A percentile compares a stretch with the other conserved stretches of the same genome.
phyloP scores from a whole-genome alignment of 495 filamentous ascomycete species.

The Aspergillus baeticus region DNA sequence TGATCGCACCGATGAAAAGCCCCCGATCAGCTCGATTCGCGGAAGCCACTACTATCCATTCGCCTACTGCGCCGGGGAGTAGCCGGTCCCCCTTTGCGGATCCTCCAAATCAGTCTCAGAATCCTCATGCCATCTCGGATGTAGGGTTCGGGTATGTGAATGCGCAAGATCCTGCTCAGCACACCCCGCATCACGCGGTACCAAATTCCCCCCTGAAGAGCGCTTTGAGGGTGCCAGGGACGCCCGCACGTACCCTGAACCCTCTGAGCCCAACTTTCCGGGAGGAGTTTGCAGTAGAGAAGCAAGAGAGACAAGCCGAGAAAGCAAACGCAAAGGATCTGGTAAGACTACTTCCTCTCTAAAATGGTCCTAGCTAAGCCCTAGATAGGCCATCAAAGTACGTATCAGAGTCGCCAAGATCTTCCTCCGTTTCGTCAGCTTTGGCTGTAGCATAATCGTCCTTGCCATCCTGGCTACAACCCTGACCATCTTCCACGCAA shows the following conservation, averaged over 20 bases:
- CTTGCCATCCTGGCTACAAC: constrained; percentile 81
- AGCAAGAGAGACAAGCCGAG: constrained; percentile 71
- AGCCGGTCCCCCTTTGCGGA: constrained; percentile 66
- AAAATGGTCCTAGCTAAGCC: neutral
- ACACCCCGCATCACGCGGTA: constrained; percentile 53
- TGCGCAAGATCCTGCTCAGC: constrained; percentile 51
- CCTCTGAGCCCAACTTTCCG: constrained; percentile 85
- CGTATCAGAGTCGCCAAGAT: constrained; percentile 93
- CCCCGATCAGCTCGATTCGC: constrained; percentile 85
- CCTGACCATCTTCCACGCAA: constrained; percentile 86
- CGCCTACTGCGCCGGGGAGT: constrained; percentile 66
- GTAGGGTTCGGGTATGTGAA: constrained; percentile 90
- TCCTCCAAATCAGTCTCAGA: constrained; percentile 46
- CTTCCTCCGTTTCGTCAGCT: constrained; percentile 88
- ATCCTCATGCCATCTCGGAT: constrained; percentile 65
- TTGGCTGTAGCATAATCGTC: constrained; percentile 94
- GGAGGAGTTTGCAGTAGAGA: constrained; percentile 81
- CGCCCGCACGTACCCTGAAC: constrained; percentile 61
- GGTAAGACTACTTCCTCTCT: constrained; percentile 52
- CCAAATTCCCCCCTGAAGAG: constrained; percentile 80
- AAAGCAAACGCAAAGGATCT: constrained; percentile 82
- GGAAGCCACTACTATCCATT: constrained; percentile 85
- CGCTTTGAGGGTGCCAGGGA: constrained; percentile 80
- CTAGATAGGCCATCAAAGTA: constrained; percentile 85
- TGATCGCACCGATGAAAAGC: constrained; percentile 68